Conservation (phyloP, 1,284 basidiomycete genomes). For the Naganishia albida region DNA sequence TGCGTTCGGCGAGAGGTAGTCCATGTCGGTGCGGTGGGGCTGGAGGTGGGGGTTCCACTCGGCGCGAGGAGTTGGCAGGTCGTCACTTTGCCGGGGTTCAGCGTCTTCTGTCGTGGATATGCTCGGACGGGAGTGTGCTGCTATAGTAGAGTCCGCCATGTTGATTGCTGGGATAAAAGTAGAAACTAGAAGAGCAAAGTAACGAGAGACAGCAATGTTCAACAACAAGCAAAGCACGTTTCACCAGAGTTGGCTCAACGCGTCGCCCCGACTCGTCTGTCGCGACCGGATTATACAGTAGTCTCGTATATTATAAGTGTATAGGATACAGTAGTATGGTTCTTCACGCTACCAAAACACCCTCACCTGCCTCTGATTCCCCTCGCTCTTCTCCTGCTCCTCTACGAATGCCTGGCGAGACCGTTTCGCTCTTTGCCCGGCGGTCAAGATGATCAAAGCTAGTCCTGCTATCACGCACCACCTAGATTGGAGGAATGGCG, state of each 20-base stretch:
- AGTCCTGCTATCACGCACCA: constrained; percentile 12
- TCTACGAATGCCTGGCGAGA: neutral
- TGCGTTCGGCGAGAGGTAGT: constrained; percentile 1
- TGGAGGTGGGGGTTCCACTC: constrained; percentile 7
- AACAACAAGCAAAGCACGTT: too few species aligned
- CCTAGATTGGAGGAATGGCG: neutral
- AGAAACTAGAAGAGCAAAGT: too few species aligned
- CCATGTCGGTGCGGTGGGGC: neutral
- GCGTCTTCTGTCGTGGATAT: constrained; percentile 3
- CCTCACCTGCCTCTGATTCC: constrained; percentile 23
- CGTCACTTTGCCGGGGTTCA: neutral
- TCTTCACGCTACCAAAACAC: constrained; percentile 28
- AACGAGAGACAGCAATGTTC: neutral
- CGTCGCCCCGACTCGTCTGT: neutral
- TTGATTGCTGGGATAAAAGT: too few species aligned
- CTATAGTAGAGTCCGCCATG: neutral
- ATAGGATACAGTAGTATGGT: neutral
- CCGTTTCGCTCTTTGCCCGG: neutral
- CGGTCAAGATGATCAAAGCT: constrained; percentile 2
- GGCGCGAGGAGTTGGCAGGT: constrained; percentile 3
- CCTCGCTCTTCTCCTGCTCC: constrained; percentile 25
- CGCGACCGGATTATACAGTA: neutral
- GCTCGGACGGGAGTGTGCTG: neutral
- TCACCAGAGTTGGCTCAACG: neutral
- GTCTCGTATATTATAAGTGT: neutral